Base-by-base conservation (phyloP, 1,139 yeast genomes). In the Kodamaea anthophila region DNA sequence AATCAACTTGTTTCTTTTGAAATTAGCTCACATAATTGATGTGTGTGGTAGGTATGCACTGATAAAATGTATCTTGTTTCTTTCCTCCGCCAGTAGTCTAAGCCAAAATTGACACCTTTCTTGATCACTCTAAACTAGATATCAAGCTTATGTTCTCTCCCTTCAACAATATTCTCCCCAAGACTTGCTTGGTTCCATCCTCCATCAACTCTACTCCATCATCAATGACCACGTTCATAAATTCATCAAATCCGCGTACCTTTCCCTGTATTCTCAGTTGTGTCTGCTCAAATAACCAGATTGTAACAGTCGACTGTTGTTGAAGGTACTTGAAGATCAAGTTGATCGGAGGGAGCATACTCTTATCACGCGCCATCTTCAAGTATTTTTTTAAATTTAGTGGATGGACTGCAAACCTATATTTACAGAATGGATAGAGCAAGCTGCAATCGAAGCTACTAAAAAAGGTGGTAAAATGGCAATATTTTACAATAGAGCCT, bases 111-210 rank as follows among this genome's bases (percentile, higher is more conserved):
- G 22, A 6, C 13, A 21, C 11, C 18, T 6, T n/a, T n/a, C n/a
- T n/a, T n/a, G n/a, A n/a, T 14, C 18, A 24, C 26, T 70, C 78
- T 38, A 69, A 51, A 40, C 74, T 66, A 9, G 88, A 71, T 15
- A 91, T 82, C 40, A 88, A 63, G 11, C 96, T 82, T 32, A 93
- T 85, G 51, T 86, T 93, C 51, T 93, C 99, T 4, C 99, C 98
- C 54, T 91, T 91, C 36, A 93, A 63, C 42, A 93, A 55, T 19
- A 91, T 74, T 34, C 84, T 56, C 12, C 72, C 73, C 33, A 67
- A 42, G 49, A 59, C 32, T 23, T 56, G 62, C 31, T 48, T 50
- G 8, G 60, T 42, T n/a, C 76, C 73, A 33, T 68, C 65, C 37
- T 51, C 32, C 32, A 53, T 53, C 41, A 68, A 49, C 46, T 91